phyloP scores from a whole-genome alignment of 805 yeast genomes.

The Ogataea henricii region DNA sequence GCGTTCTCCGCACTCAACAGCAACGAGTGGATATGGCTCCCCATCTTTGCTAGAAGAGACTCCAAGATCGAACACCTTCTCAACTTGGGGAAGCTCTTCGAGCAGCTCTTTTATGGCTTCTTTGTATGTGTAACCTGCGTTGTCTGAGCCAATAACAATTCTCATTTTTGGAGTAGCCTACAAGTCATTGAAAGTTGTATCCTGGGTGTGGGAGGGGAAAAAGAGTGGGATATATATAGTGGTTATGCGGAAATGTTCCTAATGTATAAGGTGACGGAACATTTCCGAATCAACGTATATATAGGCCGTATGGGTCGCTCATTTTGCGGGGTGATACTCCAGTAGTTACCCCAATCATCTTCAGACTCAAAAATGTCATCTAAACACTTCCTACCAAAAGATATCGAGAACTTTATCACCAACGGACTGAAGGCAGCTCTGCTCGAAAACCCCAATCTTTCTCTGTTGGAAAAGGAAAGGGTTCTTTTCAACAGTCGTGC shows the following conservation, averaged over 20 bases:
- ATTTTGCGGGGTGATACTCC: neutral
- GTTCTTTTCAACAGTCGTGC: conserved; percentile 39
- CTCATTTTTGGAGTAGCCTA: conserved; percentile 13
- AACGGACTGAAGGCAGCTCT: conserved; percentile 42
- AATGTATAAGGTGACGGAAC: neutral
- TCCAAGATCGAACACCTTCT: conserved; percentile 42
- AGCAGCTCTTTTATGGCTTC: conserved; percentile 40
- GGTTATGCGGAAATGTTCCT: conserved; percentile 6
- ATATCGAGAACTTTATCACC: conserved; percentile 37
- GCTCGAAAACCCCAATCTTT: conserved; percentile 40
- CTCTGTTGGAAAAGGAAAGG: conserved; percentile 40
- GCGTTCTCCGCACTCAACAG: conserved; percentile 45
- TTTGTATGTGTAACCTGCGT: conserved; percentile 48
- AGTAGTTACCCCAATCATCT: no score
- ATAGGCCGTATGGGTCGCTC: neutral
- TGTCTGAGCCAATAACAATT: conserved; percentile 44
- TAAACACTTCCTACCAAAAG: conserved; percentile 45
- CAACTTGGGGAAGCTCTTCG: conserved; percentile 32
- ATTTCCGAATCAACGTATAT: neutral
- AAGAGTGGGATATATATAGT: neutral
- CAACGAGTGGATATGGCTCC: conserved; percentile 45
- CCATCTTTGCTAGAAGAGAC: conserved; percentile 36
- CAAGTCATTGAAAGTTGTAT: neutral
- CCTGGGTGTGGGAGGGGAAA: neutral
- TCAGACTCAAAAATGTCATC: no score